Base-by-base conservation (phyloP, 768 basidiomycete genomes). In the Nevesoporus exiguus region DNA sequence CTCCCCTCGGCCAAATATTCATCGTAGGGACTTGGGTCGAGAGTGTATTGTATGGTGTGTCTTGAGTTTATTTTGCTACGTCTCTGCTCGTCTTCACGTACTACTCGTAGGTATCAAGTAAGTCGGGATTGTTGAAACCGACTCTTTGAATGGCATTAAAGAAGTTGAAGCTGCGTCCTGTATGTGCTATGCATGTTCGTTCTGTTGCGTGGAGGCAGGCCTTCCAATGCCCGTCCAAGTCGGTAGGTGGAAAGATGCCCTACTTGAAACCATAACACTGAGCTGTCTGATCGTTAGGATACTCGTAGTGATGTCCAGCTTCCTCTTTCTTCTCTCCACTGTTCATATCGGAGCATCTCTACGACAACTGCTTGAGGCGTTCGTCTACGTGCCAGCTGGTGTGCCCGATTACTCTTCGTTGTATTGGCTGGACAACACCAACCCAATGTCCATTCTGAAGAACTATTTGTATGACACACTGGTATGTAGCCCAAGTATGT, bases 161-260 rank as follows among this genome's bases (percentile, higher is more conserved):
- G 7, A 13, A 25, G 29, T 3, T 14, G 10, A 24, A 48, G 47
- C 36, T 48, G 47, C 39, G 39, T 48, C 37, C 24, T 48, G 19
- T 48, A 37, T 30, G 47, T 24, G 13, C 25, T 48, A 15, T 47
- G 46, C 46, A 47, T 47, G 46, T 47, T 47, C 33, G 46, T 47
- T n/a, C 46, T 47, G 22, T 25, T 48, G 17, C 47, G 36, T n/a
- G n/a, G n/a, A n/a, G n/a, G n/a, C n/a, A n/a, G n/a, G n/a, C n/a
- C n/a, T n/a, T n/a, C n/a, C n/a, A n/a, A n/a, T n/a, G n/a, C n/a
- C n/a, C n/a, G n/a, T n/a, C n/a, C n/a, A n/a, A n/a, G n/a, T n/a
- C n/a, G n/a, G n/a, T n/a, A n/a, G n/a, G n/a, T n/a, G 36, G n/a
- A 10, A 37, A 39, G 8, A n/a, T n/a, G n/a, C n/a, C n/a, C n/a